Evolutionary conservation across 768 basidiomycete species (phyloP).

Genomic region (Agrocybe pediades): DNA sequence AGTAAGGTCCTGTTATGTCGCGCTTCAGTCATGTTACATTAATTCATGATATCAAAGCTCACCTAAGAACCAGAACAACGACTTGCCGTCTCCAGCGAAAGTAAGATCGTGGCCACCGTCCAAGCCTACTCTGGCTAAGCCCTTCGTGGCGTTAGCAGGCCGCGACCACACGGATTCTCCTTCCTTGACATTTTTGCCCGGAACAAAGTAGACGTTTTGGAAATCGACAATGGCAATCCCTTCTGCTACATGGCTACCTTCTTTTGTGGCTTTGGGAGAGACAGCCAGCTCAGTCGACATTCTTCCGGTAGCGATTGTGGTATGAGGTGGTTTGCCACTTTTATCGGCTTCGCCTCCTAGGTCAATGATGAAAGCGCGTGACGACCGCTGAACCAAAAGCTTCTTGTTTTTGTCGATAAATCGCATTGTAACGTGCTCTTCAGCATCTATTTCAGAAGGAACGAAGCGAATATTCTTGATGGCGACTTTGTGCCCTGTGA

Average conservation of each 20-base stretch:
- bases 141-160: constrained; percentile 65
- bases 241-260: constrained; percentile 21
- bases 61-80: constrained; percentile 78
- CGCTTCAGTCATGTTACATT: neutral
- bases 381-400: constrained; percentile 58
- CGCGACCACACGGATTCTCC: constrained; percentile 64
- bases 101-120: constrained; percentile 76
- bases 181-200: constrained; percentile 39
- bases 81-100: constrained; percentile 64
- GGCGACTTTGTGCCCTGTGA: constrained; percentile 29
- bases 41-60: neutral
- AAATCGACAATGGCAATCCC: constrained; percentile 70
- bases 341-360: constrained; percentile 46
- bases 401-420: constrained; percentile 57
- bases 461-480: constrained; percentile 54
- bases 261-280: constrained; percentile 27
- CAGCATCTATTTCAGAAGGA: constrained; percentile 48
- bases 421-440: constrained; percentile 48
- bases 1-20: constrained; percentile 50
- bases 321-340: constrained; percentile 47
- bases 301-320: constrained; percentile 53
- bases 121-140: constrained; percentile 62
- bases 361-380: constrained; percentile 26
- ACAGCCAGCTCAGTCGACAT: constrained; percentile 61
- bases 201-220: constrained; percentile 63